A percentile compares a stretch with the other conserved stretches of the same genome.
Evolutionary conservation across 768 basidiomycete species (phyloP).

Genomic region (Termitomyces sp.): DNA sequence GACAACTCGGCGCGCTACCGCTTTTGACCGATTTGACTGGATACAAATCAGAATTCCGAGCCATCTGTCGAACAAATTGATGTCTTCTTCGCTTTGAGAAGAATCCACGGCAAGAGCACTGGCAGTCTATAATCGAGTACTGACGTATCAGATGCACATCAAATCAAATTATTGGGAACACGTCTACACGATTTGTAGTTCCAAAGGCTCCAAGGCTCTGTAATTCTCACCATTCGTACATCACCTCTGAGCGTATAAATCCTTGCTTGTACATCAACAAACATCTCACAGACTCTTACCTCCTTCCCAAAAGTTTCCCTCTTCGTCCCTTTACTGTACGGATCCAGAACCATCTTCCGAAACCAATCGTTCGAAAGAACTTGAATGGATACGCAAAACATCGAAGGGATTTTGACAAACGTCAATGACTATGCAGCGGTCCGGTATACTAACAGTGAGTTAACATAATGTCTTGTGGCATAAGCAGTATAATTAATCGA

Average conservation of each 20-base stretch:
- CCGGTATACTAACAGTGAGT: background rate
- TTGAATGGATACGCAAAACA: background rate
- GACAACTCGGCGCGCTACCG: too few relatives aligned
- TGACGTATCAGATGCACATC: background rate
- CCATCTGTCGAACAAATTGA: background rate
- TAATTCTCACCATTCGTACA: background rate
- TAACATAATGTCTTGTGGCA: background rate
- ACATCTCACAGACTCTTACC: background rate
- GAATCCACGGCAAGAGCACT: too few relatives aligned
- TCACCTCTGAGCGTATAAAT: background rate
- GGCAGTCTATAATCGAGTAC: too few relatives aligned
- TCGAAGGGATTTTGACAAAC: background rate
- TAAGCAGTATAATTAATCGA: background rate
- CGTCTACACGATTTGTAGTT: background rate
- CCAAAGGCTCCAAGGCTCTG: too few relatives aligned
- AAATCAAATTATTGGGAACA: background rate
- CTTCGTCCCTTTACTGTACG: background rate
- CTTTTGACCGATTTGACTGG: background rate
- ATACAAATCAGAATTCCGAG: background rate
- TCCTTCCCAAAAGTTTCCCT: too few relatives aligned
- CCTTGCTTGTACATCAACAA: background rate
- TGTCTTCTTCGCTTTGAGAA: background rate
- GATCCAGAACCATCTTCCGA: background rate
- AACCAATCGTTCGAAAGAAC: background rate
- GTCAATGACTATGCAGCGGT: background rate